Base-by-base conservation (phyloP, 2,329 filamentous ascomycete genomes). In the Xylaria sp. region DNA sequence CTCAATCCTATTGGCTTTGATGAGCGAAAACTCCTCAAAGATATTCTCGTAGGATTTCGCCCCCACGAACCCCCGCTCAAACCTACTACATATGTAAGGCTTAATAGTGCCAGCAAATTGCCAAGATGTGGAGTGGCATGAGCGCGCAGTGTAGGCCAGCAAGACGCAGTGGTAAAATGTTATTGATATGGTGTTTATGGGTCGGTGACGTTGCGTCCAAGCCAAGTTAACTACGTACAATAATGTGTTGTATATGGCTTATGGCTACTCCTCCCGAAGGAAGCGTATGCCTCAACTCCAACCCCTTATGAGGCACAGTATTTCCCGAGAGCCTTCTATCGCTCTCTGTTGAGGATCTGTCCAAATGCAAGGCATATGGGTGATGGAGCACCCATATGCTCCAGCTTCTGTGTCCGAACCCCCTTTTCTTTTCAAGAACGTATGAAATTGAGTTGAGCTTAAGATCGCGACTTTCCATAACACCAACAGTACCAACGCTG, bases 21-120 rank as follows among this genome's bases (percentile, higher is more conserved):
- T 25, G 48, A 28, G 43, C 43, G 55, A 41, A 25, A 55, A 36
- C 43, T 57, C 39, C 50, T 65, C 39, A 50, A 58, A 39, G 10
- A 59, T 65, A 63, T 60, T 58, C 58, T 66, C 20, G 73, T 72
- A 75, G 73, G 73, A 74, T 75, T 75, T 65, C 66, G 73, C 73
- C 73, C 73, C 74, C 74, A 75, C 66, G 63, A 61, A 71, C 72
- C 67, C 73, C 73, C 68, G 74, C 73, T 68, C 70, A 63, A 52
- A 41, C 39, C 59, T 28, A n/a, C n/a, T n/a, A n/a, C n/a, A n/a
- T n/a, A n/a, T n/a, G n/a, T n/a, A 66, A 67, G 65, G 60, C 58
- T 63, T 58, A 70, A 64, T 34, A 59, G 66, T 53, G 63, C 71
- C 64, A 68, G 56, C 63, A 60, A 67, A 70, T 65, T 52, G 70